phyloP scores from a whole-genome alignment of 2,329 filamentous ascomycete species.

The Xylariales sp. region DNA sequence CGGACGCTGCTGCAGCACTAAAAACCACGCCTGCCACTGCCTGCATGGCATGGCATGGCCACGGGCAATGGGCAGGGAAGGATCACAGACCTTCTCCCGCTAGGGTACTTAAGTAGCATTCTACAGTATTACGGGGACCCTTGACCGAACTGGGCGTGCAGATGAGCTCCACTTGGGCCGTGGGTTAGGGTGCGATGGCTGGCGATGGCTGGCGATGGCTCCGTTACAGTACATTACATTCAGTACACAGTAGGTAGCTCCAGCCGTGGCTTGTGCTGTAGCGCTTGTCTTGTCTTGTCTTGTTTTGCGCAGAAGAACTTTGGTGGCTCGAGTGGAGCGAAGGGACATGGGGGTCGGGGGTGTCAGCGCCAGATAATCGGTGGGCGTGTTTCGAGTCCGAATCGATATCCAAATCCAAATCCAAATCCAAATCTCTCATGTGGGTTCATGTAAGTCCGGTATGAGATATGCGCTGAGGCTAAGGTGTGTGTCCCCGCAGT shows the following conservation, averaged over 20 bases:
- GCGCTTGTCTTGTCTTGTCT: no score
- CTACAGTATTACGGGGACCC: not conserved
- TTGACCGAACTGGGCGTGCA: not conserved
- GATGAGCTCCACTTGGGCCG: constrained; percentile 1
- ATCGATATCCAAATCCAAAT: not conserved
- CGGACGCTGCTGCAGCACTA: not conserved
- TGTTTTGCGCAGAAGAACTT: not conserved
- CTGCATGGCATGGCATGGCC: no score
- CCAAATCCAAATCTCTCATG: no score
- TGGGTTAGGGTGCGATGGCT: constrained; percentile 3
- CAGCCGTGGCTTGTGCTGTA: not conserved
- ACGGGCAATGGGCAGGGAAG: no score
- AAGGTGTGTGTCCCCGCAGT: no score
- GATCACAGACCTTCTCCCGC: no score
- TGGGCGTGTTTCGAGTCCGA: not conserved
- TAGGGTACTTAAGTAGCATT: no score
- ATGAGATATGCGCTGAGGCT: no score
- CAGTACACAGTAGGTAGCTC: not conserved
- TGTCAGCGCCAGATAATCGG: not conserved
- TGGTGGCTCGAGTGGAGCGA: not conserved
- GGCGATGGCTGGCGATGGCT: no score
- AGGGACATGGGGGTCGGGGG: not conserved
- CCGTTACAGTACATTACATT: no score
- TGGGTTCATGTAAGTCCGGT: no score
- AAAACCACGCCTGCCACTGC: not conserved